Conservation (phyloP, 2,329 filamentous ascomycete genomes). For the Clonostachys solani region DNA sequence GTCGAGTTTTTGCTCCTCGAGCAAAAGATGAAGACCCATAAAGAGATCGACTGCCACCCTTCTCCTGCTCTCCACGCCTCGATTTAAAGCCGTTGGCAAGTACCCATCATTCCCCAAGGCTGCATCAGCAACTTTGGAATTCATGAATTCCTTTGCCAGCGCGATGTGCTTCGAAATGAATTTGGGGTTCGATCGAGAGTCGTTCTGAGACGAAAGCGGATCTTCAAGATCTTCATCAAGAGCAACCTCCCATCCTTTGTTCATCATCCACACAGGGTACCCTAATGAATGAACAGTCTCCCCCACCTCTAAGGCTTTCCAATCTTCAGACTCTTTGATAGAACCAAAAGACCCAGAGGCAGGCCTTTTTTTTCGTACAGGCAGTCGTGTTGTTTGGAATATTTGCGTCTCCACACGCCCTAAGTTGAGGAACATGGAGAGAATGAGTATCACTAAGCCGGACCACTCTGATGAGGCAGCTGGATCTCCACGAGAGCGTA, state of each 20-base stretch:
- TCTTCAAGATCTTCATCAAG: constrained; percentile 47
- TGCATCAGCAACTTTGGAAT: constrained; percentile 50
- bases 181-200: constrained; percentile 13
- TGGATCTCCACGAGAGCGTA: constrained; percentile 41
- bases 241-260: constrained; percentile 68
- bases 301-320: constrained; percentile 40
- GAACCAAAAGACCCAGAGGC: constrained; percentile 28
- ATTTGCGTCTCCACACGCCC: constrained; percentile 27
- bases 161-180: constrained; percentile 50
- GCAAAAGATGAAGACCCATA: constrained; percentile 77
- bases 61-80: constrained; percentile 51
- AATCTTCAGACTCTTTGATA: constrained; percentile 33
- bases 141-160: constrained; percentile 62
- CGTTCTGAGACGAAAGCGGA: constrained; percentile 16
- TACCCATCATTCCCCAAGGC: constrained; percentile 53
- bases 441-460: constrained; percentile 57
- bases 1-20: constrained; percentile 84
- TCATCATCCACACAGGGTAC: constrained; percentile 55
- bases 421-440: constrained; percentile 60
- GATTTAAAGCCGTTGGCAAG: constrained; percentile 55
- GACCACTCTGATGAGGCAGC: constrained; percentile 64
- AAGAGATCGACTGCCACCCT: constrained; percentile 64
- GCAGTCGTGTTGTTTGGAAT: constrained; percentile 14
- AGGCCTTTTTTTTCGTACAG: constrained; percentile 22
- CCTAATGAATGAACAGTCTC: constrained; percentile 43